Conservation (phyloP, 148 eudicot species). For the Suaeda aralocaspica region DNA sequence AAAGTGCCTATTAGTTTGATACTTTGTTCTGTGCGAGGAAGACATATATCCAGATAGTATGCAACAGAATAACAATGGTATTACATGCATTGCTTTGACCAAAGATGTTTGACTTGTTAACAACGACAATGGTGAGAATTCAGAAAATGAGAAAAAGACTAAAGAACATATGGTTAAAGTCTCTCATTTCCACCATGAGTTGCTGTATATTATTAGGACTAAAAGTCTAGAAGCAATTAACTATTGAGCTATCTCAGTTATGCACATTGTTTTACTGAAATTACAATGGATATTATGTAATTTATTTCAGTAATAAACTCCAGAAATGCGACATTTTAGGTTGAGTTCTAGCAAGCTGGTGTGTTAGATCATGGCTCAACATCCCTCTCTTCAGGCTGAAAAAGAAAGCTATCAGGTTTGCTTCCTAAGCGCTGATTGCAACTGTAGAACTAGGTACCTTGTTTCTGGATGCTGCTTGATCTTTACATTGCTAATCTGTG, state of each 20-base stretch:
- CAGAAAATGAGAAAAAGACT: background rate
- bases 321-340: background rate
- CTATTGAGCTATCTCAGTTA: no score
- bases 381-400: background rate
- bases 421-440: background rate
- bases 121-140: no score
- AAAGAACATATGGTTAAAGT: no score
- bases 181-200: no score
- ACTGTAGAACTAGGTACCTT: background rate
- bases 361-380: background rate
- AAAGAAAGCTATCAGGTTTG: background rate
- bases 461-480: background rate
- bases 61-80: background rate
- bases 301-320: background rate
- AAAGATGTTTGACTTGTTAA: background rate
- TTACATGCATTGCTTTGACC: background rate
- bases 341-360: background rate
- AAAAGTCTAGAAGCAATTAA: no score
- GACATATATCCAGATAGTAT: slow-evolving; percentile 2
- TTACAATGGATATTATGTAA: background rate
- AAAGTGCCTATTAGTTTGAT: no score
- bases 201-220: no score
- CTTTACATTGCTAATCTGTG: background rate
- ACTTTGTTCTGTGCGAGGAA: background rate
- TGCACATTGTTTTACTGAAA: no score